Evolutionary conservation across 352 stramenopile species (phyloP).

Genomic region (Halophytophthora polymorphica): DNA sequence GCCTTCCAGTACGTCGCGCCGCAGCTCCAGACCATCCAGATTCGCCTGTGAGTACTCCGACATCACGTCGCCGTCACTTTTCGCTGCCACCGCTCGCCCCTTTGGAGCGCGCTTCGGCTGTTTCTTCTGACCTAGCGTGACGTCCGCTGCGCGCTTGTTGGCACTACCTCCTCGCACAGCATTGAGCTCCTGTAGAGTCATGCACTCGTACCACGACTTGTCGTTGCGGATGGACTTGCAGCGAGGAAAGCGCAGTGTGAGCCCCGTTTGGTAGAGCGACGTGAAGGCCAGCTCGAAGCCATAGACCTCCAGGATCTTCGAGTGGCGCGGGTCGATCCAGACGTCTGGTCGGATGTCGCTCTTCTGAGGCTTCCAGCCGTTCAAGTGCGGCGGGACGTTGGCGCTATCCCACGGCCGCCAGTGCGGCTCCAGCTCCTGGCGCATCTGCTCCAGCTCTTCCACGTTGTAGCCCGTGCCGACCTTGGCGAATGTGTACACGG

Average conservation of each 20-base stretch:
- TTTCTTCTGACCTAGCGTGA: conserved; percentile 67
- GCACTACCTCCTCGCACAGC: conserved; percentile 51
- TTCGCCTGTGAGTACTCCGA: conserved; percentile 59
- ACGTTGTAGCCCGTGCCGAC: conserved; percentile 84
- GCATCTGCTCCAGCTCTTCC: conserved; percentile 72
- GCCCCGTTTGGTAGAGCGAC: conserved; percentile 72
- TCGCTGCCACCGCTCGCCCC: conserved; percentile 16
- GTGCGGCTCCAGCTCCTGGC: conserved; percentile 70
- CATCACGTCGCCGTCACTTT: conserved; percentile 38
- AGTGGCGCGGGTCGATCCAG: conserved; percentile 80
- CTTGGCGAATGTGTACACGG: conserved; percentile 76
- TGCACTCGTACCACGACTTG: conserved; percentile 81
- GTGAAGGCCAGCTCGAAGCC: conserved; percentile 84
- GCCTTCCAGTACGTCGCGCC: conserved; percentile 60
- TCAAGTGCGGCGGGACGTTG: conserved; percentile 70
- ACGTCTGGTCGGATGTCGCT: conserved; percentile 74
- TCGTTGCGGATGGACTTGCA: conserved; percentile 82
- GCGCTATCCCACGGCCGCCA: conserved; percentile 72
- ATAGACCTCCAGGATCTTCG: conserved; percentile 83
- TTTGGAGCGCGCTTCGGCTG: conserved; percentile 40
- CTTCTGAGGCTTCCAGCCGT: conserved; percentile 74
- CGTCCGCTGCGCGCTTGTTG: conserved; percentile 71
- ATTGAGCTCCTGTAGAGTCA: conserved; percentile 77
- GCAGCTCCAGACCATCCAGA: conserved; percentile 49
- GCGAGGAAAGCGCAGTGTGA: conserved; percentile 80